Base-by-base conservation (phyloP, 768 basidiomycete genomes). In the Pleurotus ostreatus region DNA sequence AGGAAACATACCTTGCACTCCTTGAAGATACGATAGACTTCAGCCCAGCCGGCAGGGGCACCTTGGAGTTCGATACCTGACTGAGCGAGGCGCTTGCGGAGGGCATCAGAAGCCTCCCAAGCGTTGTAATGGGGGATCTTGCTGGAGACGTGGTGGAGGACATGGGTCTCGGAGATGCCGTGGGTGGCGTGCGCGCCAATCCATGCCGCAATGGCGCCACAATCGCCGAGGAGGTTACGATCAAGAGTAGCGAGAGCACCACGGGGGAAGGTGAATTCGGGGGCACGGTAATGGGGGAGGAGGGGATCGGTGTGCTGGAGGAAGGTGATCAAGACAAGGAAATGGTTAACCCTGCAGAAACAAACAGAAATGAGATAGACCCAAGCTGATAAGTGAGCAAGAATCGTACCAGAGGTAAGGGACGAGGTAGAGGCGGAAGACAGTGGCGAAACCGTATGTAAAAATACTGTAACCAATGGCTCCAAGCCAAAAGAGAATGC, bases 91-190 rank as follows among this genome's bases (percentile, higher is more conserved):
- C 85, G 85, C 69, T 81, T 81, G 71, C 89, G 91, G 61, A 99
- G 78, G 22, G 92, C 94, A 58, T 80, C 82, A 25, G 87, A 84
- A 18, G 96, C 96, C 66, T 96, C 94, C 94, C 94, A 96, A 74
- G 91, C 90, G 59, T 92, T 76, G 70, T 94, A 98, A 70, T 99
- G 96, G 16, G 96, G 96, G 61, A 99, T 98, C 76, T 95, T 96
- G 81, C 88, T 92, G 59, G 81, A 85, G 58, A 96, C 83, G 71
- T 98, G 96, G 72, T 98, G 96, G 20, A 85, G 74, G 56, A 97
- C 88, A 69, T 96, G 94, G 26, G 93, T 96, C 77, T 96, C 93
- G 3, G 90, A 92, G 68, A 97, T 94, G 62, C 94, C 93, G 70
- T 96, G 86, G 23, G 95, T 92, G 55, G 89, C 82, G 63, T 84